Percentiles rank a stretch among this genome's conserved stretches.
phyloP scores from a whole-genome alignment of 2,329 filamentous ascomycete genomes.

The Fusarium miscanthi region DNA sequence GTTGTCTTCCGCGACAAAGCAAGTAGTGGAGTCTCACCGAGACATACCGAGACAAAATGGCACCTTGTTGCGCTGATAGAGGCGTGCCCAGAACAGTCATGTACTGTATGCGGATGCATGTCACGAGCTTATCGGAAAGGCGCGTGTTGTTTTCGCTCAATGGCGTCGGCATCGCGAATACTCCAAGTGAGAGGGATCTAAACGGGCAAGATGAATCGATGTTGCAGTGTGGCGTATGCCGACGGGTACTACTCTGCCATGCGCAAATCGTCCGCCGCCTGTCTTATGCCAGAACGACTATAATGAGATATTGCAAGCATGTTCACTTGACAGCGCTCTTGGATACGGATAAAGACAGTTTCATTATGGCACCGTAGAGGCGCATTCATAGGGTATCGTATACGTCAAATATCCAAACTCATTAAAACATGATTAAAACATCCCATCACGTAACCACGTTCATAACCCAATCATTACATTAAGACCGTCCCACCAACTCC shows the following conservation, averaged over 20 bases:
- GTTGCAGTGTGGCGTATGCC: not conserved
- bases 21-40: not conserved
- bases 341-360: not conserved
- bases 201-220: not conserved
- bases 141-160: not conserved
- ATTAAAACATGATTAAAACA: constrained; percentile 8
- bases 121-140: not conserved
- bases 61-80: not conserved
- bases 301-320: not conserved
- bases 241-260: not conserved
- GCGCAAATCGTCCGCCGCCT: not conserved
- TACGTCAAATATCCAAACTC: constrained; percentile 3
- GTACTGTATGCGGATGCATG: not conserved
- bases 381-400: not conserved
- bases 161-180: not conserved
- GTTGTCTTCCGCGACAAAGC: not conserved
- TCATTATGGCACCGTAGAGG: not conserved
- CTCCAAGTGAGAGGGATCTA: not conserved
- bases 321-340: not conserved
- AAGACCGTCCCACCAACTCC: constrained; percentile 43
- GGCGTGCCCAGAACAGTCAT: not conserved
- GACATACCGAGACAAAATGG: not conserved
- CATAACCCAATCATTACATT: not conserved
- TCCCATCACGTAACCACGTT: not conserved
- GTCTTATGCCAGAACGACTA: not conserved